Conservation (phyloP, 768 basidiomycete species). For the Cystobasidium ongulense region DNA sequence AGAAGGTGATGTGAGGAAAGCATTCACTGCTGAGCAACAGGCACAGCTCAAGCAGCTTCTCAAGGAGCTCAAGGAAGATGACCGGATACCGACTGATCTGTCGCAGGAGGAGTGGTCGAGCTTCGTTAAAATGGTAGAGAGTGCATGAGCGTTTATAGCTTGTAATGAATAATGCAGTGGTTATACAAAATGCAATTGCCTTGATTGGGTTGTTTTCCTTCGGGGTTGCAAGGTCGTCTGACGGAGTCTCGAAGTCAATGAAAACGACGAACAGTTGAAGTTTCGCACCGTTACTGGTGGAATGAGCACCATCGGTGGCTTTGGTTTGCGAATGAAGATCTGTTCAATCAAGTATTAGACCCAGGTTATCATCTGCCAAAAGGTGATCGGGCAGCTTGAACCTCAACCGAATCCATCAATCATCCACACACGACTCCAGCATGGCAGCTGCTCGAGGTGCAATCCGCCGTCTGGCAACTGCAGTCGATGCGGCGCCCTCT, state of each 20-base stretch:
- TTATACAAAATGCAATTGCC: background rate
- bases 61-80: background rate
- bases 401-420: background rate
- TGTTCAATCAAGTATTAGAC: too few relatives aligned
- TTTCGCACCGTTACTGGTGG: too few relatives aligned
- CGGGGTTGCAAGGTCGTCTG: too few relatives aligned
- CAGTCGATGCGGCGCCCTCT: conserved; percentile 1
- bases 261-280: too few relatives aligned
- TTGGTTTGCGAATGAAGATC: too few relatives aligned
- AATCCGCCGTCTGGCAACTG: conserved; percentile 4
- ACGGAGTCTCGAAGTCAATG: too few relatives aligned
- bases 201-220: too few relatives aligned
- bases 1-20: background rate
- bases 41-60: background rate
- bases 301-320: too few relatives aligned
- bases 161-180: background rate
- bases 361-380: too few relatives aligned
- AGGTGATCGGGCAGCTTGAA: background rate
- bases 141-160: background rate
- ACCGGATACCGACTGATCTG: conserved; percentile 33
- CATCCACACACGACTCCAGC: background rate
- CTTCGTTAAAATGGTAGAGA: conserved; percentile 26
- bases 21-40: conserved; percentile 29
- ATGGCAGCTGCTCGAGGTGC: conserved; percentile 10
- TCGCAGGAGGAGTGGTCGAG: conserved; percentile 32